Conservation (phyloP, 768 basidiomycete species). For the Neoboletus brunneissimus region DNA sequence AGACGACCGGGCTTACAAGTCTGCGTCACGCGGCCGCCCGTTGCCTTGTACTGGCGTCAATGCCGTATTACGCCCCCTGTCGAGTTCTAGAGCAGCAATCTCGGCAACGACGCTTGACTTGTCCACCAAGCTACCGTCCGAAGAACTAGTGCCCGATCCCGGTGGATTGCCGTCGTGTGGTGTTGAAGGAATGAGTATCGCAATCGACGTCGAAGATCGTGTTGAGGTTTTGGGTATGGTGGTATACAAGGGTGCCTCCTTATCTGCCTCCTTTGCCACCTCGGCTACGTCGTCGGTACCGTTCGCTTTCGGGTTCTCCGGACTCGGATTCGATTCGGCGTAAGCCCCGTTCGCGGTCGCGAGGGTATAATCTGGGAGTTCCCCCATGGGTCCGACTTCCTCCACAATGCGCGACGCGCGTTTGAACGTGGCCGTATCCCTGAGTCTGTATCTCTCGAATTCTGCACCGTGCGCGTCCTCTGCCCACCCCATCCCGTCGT, state of each 20-base stretch:
- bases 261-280: constrained; percentile 3
- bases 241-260: constrained; percentile 3
- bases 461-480: constrained; percentile 41
- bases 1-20: constrained; percentile 40
- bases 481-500: constrained; percentile 54
- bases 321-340: background rate
- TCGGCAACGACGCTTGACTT: constrained; percentile 30
- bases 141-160: constrained; percentile 46
- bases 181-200: constrained; percentile 7
- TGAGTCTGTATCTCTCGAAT: constrained; percentile 26
- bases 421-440: constrained; percentile 5
- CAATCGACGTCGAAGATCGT: constrained; percentile 1
- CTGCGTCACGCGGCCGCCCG: constrained; percentile 33
- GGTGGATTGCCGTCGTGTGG: constrained; percentile 10
- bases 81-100: constrained; percentile 35
- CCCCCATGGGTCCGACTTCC: constrained; percentile 45
- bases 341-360: background rate
- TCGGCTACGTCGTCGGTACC: background rate
- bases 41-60: constrained; percentile 56
- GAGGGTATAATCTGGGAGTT: constrained; percentile 35
- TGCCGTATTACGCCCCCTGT: constrained; percentile 52
- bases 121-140: constrained; percentile 46
- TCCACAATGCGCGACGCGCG: constrained; percentile 28
- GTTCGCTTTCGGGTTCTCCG: background rate
- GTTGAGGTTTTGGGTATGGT: constrained; percentile 3